Percentiles rank a stretch among this genome's conserved stretches.
Evolutionary conservation across 192 early-diverging fungal species (phyloP).

Genomic region (Umbelopsis sp.): DNA sequence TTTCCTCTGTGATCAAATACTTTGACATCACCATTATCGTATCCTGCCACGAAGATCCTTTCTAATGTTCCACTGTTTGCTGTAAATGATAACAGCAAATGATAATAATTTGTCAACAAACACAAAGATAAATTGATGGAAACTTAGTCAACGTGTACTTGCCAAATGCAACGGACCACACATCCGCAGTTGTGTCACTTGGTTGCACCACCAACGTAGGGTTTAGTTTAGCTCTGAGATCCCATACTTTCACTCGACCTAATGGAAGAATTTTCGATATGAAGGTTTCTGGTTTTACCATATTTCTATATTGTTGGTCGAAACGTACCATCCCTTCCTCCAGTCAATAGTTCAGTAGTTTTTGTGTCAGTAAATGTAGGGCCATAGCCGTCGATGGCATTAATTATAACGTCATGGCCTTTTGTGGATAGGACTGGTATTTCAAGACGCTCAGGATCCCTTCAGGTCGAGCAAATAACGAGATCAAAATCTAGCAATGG

Average conservation of each 20-base stretch:
- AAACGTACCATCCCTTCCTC: conserved; percentile 62
- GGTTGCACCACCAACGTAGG: conserved; percentile 43
- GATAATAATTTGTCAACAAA: conserved; percentile 40
- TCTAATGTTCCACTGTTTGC: background rate
- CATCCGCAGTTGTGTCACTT: conserved; percentile 50
- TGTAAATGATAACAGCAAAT: background rate
- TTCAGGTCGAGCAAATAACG: conserved; percentile 21
- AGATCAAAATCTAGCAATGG: background rate
- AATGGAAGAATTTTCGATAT: background rate
- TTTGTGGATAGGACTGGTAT: conserved; percentile 55
- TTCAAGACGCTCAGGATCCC: conserved; percentile 63
- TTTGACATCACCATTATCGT: conserved; percentile 76
- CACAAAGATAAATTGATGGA: background rate
- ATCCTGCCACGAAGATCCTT: conserved; percentile 62
- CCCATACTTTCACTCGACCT: conserved; percentile 78
- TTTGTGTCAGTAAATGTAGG: conserved; percentile 42
- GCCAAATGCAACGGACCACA: conserved; percentile 76
- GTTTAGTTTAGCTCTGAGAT: conserved; percentile 38
- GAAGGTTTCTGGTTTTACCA: background rate
- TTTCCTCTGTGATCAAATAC: conserved; percentile 67
- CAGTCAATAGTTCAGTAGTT: conserved; percentile 70
- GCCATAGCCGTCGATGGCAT: conserved; percentile 67
- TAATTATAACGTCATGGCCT: conserved; percentile 68
- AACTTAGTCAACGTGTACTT: conserved; percentile 36
- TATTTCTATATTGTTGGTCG: background rate